Base-by-base conservation (phyloP, 331 rosid species). In the Prunus yedoensis region DNA sequence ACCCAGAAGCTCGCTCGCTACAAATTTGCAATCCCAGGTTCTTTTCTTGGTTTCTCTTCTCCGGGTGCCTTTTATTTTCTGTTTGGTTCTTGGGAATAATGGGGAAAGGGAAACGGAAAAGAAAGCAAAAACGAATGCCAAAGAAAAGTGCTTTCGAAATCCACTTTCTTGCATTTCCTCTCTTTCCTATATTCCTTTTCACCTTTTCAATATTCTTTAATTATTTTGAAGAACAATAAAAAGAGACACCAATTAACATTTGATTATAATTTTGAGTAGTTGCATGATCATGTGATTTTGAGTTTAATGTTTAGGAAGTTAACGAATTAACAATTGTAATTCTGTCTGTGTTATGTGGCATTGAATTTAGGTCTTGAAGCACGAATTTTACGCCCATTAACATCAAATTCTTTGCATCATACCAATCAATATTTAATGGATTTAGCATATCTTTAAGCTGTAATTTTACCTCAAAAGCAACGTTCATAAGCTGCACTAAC, bases 21-120 rank as follows among this genome's bases (percentile, higher is more conserved):
- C 41, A 35, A 35, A 35, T 35, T 35, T 35, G 25, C 10, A 28
- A 64, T 66, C 52, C 14, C 81, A 83, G 87, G 82, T 86, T 59
- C n/a, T 23, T 23, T 38, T 74, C 51, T 25, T 10, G 21, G 3
- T 53, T 49, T 10, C 17, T 8, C 70, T 56, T 61, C 20, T 8
- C 70, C 68, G 32, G 54, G 60, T 73, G n/a, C 41, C 41, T 78
- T 46, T 53, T 12, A 5, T 23, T 68, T 66, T 63, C 77, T 78
- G 73, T 81, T 43, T 78, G 49, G 75, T 18, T 66, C 52, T 6
- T 15, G 56, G 43, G 82, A 64, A 75, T 61, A 57, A 47, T 53
- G 61, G 23, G 20, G 74, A 20, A 59, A 64, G 52, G 58, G 30
- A 5, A 71, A 17, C 70, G 41, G 41, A 53, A 46, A 20, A 14